phyloP scores from a whole-genome alignment of 1,284 basidiomycete species.

The Ceratorhiza oryzae-sativae region DNA sequence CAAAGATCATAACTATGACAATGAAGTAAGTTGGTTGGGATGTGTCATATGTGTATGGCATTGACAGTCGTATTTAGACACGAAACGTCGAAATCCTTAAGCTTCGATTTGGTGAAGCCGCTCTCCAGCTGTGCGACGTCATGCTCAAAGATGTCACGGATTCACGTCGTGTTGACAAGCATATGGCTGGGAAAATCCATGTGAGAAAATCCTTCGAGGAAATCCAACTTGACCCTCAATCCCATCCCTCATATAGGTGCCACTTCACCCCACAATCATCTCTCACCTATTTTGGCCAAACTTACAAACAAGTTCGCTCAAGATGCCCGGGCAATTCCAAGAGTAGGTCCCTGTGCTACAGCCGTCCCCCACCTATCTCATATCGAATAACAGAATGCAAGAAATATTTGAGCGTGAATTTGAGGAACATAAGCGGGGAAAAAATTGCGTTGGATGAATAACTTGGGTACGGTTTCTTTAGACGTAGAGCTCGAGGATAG shows the following conservation, averaged over 20 bases:
- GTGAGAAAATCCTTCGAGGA: too few relatives aligned
- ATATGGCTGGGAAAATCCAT: slow-evolving; percentile 74
- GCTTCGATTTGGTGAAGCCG: slow-evolving; percentile 89
- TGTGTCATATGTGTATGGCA: not conserved
- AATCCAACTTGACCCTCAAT: not conserved
- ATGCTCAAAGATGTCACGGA: slow-evolving; percentile 97
- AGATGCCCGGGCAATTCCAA: slow-evolving; percentile 84
- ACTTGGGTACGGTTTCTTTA: slow-evolving; percentile 81
- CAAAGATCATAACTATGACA: slow-evolving; percentile 79
- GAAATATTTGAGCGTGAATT: slow-evolving; percentile 79
- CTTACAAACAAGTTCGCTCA: slow-evolving; percentile 73
- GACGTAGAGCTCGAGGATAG: slow-evolving; percentile 84
- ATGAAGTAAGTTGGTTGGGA: slow-evolving; percentile 67
- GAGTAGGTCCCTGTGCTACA: slow-evolving; percentile 58
- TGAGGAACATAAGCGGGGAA: slow-evolving; percentile 85
- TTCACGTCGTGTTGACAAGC: slow-evolving; percentile 84
- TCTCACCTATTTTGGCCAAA: slow-evolving; percentile 94
- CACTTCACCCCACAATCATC: slow-evolving; percentile 86
- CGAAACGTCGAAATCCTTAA: slow-evolving; percentile 92
- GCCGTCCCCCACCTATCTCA: slow-evolving; percentile 29
- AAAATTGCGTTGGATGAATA: slow-evolving; percentile 82
- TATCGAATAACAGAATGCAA: slow-evolving; percentile 63
- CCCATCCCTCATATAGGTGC: slow-evolving; percentile 55
- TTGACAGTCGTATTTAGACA: slow-evolving; percentile 59
- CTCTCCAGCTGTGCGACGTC: slow-evolving; percentile 92